Conservation (phyloP, 495 filamentous ascomycete genomes). For the Entonaema liquescens region DNA sequence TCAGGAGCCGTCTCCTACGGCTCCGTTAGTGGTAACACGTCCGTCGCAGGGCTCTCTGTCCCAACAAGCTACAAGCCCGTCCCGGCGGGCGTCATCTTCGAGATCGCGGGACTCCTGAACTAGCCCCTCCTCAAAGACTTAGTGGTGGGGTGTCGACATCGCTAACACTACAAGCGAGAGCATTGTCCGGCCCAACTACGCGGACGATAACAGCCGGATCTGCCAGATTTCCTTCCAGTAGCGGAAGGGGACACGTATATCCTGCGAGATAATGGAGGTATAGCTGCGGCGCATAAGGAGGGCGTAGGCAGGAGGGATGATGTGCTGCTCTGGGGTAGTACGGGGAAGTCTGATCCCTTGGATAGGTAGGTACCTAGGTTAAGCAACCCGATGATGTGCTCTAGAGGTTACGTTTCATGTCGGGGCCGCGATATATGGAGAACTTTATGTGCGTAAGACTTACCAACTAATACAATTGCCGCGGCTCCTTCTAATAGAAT, state of each 20-base stretch:
- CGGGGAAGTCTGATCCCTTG: background rate
- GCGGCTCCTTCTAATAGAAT: background rate
- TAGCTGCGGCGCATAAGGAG: background rate
- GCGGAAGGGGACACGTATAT: background rate
- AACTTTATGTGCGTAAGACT: background rate
- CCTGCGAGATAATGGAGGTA: background rate
- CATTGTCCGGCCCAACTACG: constrained; percentile 9
- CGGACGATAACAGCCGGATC: constrained; percentile 4
- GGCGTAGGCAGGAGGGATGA: background rate
- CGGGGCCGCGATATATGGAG: background rate
- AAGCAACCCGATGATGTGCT: background rate
- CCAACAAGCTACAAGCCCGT: background rate
- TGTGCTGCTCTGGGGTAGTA: background rate
- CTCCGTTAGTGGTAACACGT: background rate
- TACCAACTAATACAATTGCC: background rate
- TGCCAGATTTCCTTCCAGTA: background rate
- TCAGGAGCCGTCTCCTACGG: constrained; percentile 11
- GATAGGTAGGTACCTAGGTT: background rate
- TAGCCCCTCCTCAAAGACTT: constrained; percentile 3
- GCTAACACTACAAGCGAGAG: background rate
- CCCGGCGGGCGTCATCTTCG: constrained; percentile 1
- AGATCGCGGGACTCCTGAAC: constrained; percentile 2
- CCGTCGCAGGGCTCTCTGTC: background rate
- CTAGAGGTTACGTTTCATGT: background rate
- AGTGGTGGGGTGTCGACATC: constrained; percentile 11